Percentiles rank a stretch among this genome's conserved stretches.
phyloP scores from a whole-genome alignment of 108 stramenopile genomes.

The Pseudonitzschia delicatissima region DNA sequence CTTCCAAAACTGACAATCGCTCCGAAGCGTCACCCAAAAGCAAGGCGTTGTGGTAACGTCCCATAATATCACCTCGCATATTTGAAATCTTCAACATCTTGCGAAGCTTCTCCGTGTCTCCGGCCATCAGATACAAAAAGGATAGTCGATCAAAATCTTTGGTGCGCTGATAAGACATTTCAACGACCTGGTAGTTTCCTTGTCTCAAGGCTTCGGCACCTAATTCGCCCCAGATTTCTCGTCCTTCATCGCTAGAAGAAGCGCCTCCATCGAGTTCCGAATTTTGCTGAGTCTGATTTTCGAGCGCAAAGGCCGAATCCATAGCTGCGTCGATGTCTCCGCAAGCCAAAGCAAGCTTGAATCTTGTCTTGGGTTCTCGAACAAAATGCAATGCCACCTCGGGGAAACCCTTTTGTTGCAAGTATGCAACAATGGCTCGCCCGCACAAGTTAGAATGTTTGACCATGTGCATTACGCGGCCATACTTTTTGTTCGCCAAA shows the following conservation, averaged over 20 bases:
- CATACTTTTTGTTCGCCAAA: conserved; percentile 87
- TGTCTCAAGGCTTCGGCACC: conserved; percentile 94
- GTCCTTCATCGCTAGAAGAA: conserved; percentile 45
- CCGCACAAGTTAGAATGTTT: conserved; percentile 91
- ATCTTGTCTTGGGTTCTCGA: conserved; percentile 90
- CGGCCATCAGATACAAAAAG: conserved; percentile 95
- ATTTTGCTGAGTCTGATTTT: conserved; percentile 49
- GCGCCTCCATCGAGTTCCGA: conserved; percentile 16
- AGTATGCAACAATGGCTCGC: conserved; percentile 95
- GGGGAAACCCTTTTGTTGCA: conserved; percentile 97
- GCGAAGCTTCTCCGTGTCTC: conserved; percentile 92
- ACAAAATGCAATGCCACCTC: conserved; percentile 99
- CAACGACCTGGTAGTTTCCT: conserved; percentile 97
- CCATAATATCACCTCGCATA: conserved; percentile 95
- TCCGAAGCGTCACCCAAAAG: conserved; percentile 94
- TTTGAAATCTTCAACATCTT: conserved; percentile 98
- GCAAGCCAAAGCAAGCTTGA: conserved; percentile 96
- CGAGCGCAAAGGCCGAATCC: conserved; percentile 90
- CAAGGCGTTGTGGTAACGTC: conserved; percentile 96
- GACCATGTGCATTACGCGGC: conserved; percentile 98
- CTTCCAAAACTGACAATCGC: conserved; percentile 91
- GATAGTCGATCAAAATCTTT: conserved; percentile 97
- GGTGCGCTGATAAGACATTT: conserved; percentile 98
- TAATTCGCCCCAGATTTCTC: conserved; percentile 92
- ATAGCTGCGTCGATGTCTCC: conserved; percentile 98